Conservation (phyloP, 2,329 filamentous ascomycete genomes). For the Sclerotinia subarctica region DNA sequence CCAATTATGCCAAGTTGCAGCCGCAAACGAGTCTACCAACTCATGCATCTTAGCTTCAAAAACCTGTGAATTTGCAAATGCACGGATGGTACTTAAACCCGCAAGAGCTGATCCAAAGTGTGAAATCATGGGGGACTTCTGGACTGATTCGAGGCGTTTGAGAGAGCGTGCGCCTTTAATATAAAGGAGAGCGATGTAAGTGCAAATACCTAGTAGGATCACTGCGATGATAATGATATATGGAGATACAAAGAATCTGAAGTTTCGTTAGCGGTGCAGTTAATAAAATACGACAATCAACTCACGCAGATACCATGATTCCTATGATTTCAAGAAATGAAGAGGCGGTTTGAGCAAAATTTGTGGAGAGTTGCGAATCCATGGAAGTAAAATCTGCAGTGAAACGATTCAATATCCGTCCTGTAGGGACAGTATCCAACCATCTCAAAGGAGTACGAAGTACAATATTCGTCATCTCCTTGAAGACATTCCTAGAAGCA, state of each 20-base stretch:
- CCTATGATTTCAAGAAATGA: conserved; percentile 58
- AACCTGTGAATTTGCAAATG: conserved; percentile 63
- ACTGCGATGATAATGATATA: conserved; percentile 60
- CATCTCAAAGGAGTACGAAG: conserved; percentile 69
- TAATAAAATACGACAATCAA: not conserved
- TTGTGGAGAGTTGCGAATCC: conserved; percentile 62
- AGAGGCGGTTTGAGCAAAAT: conserved; percentile 57
- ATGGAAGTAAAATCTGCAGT: conserved; percentile 71
- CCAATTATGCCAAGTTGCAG: conserved; percentile 62
- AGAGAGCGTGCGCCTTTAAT: conserved; percentile 65
- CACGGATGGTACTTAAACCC: conserved; percentile 70
- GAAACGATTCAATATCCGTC: conserved; percentile 72
- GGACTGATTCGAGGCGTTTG: conserved; percentile 71
- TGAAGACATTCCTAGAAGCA: conserved; percentile 64
- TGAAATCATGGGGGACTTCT: conserved; percentile 71
- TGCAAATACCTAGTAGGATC: conserved; percentile 23
- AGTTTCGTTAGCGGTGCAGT: conserved; percentile 6
- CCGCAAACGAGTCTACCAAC: conserved; percentile 63
- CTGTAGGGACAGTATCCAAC: conserved; percentile 74
- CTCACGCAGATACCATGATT: conserved; percentile 57
- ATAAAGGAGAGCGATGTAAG: conserved; percentile 53
- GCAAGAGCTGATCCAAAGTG: conserved; percentile 64
- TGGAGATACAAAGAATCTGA: conserved; percentile 55
- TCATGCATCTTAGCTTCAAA: conserved; percentile 67
- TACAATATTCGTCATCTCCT: conserved; percentile 60